Evolutionary conservation across 1,139 yeast species (phyloP), one percentile per base, ranked within the genome.

Genomic region (Geotrichum australiense): DNA sequence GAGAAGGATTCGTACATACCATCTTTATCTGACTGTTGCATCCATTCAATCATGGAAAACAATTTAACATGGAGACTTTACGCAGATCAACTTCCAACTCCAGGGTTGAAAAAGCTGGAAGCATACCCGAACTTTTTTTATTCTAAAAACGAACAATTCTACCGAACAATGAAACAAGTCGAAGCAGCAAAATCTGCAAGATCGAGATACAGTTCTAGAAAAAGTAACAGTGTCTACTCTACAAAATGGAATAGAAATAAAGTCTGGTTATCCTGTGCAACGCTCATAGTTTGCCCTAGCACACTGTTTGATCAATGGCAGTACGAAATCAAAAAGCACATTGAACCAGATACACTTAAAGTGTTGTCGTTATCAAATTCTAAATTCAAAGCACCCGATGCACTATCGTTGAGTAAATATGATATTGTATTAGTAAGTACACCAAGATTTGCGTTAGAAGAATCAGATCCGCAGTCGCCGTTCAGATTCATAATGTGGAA

Each of bases 291-390:
- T 1, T 75, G 76, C 2, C 89, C 89, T 0, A 84, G 79, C 50
- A 78, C 78, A 50, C 59, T 80, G 19, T 71, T 77, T 47, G 74
- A 71, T 46, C 89, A 80, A 54, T 80, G 87, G 89, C 63, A 61
- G 31, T 56, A 63, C 16, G 87, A 80, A 53, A 61, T 79, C 6
- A 59, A 59, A 14, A 79, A 78, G 49, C 89, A 80, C 53, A 59
- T 75, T 2, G 56, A 63, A 3, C 54, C 58, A 0, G 62, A 50
- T 2, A 38, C 48, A 2, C 45, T 48, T 21, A 26, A 42, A 0
- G 27, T 35, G 12, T 37, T 39, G 15, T 21, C 26, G 19, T 16
- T 31, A 4, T 33, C 14, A 5, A 18, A 36, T 31, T 31, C 48
- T 6, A 2, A 53, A 69, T 1, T 21, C n/a, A 14, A 18, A 10